Percentiles rank a stretch among this genome's conserved stretches.
Conservation (phyloP, 2,329 filamentous ascomycete genomes). For the Phialocephala subalpina region DNA sequence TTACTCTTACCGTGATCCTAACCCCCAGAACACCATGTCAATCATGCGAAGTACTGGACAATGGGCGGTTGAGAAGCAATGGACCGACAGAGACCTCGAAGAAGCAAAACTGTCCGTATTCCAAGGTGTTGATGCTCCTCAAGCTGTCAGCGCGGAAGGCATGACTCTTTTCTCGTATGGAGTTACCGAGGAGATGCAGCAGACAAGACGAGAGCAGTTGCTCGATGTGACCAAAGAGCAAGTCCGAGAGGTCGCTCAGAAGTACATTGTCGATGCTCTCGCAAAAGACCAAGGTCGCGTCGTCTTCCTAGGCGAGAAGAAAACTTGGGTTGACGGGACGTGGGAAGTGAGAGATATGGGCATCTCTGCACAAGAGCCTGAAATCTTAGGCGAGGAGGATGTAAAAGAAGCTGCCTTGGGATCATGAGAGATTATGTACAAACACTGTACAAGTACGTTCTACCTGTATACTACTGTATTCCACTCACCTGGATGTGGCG, state of each 20-base stretch:
- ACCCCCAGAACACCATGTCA: slow-evolving; percentile 85
- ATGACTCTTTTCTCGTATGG: slow-evolving; percentile 86
- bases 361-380: slow-evolving; percentile 59
- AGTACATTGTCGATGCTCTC: slow-evolving; percentile 77
- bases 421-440: slow-evolving; percentile 30
- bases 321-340: slow-evolving; percentile 75
- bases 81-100: slow-evolving; percentile 86
- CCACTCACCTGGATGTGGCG: slow-evolving; percentile 35
- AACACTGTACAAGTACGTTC: slow-evolving; percentile 27
- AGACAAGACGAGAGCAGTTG: slow-evolving; percentile 81
- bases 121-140: slow-evolving; percentile 88
- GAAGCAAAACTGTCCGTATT: slow-evolving; percentile 97
- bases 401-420: slow-evolving; percentile 38
- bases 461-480: slow-evolving; percentile 39
- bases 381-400: slow-evolving; percentile 41
- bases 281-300: slow-evolving; percentile 67
- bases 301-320: slow-evolving; percentile 84
- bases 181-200: slow-evolving; percentile 88
- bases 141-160: slow-evolving; percentile 86
- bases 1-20: slow-evolving; percentile 96
- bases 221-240: slow-evolving; percentile 86
- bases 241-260: slow-evolving; percentile 81
- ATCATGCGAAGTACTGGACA: slow-evolving; percentile 85
- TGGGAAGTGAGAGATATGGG: slow-evolving; percentile 83
- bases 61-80: slow-evolving; percentile 83